These are phyloP conservation scores for Podospora anserina DNA, from an alignment of 495 filamentous ascomycete genomes.

Conservation along the genomic window DNA sequence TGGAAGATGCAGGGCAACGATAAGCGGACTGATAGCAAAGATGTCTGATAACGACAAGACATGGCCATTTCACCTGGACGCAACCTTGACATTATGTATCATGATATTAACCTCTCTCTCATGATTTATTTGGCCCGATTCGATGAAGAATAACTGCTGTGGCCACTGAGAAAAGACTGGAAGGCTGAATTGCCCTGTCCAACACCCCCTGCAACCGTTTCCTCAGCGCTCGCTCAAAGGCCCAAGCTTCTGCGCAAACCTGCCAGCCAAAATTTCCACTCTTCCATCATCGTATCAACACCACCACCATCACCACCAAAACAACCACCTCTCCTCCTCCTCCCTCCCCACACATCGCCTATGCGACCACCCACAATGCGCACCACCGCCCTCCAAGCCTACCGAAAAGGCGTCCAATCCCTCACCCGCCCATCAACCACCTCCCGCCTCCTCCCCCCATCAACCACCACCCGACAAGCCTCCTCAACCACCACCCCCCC, in stretches of 20 bases:
- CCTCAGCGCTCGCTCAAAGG: conserved; percentile 10
- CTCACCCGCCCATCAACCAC: neutral
- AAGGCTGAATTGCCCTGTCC: neutral
- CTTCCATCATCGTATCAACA: neutral
- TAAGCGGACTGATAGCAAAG: conserved; percentile 71
- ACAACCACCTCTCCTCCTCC: neutral
- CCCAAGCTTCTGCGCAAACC: conserved; percentile 17
- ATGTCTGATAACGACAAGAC: conserved; percentile 40
- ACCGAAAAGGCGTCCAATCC: conserved; percentile 14
- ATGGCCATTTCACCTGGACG: neutral
- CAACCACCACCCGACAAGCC: conserved; percentile 10
- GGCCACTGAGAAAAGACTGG: too few relatives aligned
- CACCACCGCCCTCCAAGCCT: conserved; percentile 28
- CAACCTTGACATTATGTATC: neutral
- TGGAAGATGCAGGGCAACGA: conserved; percentile 93
- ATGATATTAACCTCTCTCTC: neutral
- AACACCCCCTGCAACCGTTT: neutral
- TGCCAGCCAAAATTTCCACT: neutral
- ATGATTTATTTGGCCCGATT: neutral
- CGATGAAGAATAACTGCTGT: neutral
- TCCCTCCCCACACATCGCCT: neutral
- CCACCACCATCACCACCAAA: conserved; percentile 1
- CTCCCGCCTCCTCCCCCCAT: neutral
- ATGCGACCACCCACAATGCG: conserved; percentile 20
- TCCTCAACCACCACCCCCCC: conserved; percentile 8